Evolutionary conservation across 306 rosid genomes (phyloP).

Genomic region (Purshia tridentata): DNA sequence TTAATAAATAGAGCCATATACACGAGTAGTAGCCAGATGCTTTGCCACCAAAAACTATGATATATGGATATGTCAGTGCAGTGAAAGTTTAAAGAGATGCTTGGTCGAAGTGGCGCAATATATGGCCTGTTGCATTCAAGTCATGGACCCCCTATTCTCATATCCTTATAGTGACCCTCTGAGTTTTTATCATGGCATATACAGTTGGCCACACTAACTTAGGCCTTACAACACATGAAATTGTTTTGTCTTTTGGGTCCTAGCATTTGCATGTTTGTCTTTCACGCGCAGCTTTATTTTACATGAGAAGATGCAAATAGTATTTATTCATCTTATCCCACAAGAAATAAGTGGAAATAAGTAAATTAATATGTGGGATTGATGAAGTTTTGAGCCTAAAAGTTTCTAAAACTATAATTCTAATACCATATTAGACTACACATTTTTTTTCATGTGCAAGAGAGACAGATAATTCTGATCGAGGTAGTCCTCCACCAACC

Average conservation of each 20-base stretch:
- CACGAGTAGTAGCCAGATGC: neutral
- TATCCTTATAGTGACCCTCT: slow-evolving; percentile 16
- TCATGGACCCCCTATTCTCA: slow-evolving; percentile 21
- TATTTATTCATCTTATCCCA: too few relatives aligned
- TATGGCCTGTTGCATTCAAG: slow-evolving; percentile 28
- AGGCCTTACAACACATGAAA: slow-evolving; percentile 13
- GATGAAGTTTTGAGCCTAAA: too few relatives aligned
- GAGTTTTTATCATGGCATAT: slow-evolving; percentile 7
- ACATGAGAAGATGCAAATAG: too few relatives aligned
- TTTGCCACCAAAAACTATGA: neutral
- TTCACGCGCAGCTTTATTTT: too few relatives aligned
- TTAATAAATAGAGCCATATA: neutral
- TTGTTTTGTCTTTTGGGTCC: slow-evolving; percentile 17
- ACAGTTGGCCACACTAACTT: slow-evolving; percentile 19
- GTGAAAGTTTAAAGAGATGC: neutral
- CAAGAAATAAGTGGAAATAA: too few relatives aligned
- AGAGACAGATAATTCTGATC: too few relatives aligned
- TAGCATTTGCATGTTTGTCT: slow-evolving; percentile 13
- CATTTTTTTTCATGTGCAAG: too few relatives aligned
- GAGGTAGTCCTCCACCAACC: too few relatives aligned
- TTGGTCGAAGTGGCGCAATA: neutral
- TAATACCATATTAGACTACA: neutral
- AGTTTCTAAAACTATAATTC: neutral
- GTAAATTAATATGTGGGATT: too few relatives aligned
- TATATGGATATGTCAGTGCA: slow-evolving; percentile 1